These are phyloP conservation scores for Cantharellus cinnabarinus DNA, from an alignment of 768 basidiomycete species.

Conservation along the genomic window DNA sequence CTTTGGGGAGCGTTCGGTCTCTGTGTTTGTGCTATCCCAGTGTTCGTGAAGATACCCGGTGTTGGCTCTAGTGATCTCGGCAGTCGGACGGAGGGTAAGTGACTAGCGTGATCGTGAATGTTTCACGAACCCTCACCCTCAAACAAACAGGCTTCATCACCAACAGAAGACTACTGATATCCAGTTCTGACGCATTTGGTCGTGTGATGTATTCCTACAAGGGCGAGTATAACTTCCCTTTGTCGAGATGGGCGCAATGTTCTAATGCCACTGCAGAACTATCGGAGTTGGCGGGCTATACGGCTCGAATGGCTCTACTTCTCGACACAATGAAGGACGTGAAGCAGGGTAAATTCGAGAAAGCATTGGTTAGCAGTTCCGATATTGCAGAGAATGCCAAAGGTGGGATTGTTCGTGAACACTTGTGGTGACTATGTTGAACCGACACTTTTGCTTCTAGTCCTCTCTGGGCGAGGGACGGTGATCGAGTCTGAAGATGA, in stretches of 20 bases:
- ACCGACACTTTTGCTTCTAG: conserved; percentile 21
- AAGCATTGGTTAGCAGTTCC: conserved; percentile 62
- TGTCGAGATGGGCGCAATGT: neutral
- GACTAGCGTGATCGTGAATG: neutral
- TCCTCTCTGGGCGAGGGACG: conserved; percentile 57
- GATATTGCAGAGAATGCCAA: conserved; percentile 50
- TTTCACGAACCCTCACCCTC: neutral
- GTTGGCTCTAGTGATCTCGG: conserved; percentile 48
- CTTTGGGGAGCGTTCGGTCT: conserved; percentile 50
- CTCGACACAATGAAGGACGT: conserved; percentile 85
- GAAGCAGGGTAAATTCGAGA: conserved; percentile 66
- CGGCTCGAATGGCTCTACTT: conserved; percentile 70
- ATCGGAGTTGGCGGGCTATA: conserved; percentile 89
- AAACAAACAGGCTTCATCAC: conserved; percentile 65
- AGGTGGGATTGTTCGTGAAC: conserved; percentile 27
- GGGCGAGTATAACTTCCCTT: conserved; percentile 11
- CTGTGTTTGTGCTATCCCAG: conserved; percentile 78
- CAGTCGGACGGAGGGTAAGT: conserved; percentile 65
- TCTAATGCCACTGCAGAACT: conserved; percentile 30
- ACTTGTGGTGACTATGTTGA: conserved; percentile 1
- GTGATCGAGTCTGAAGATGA: conserved; percentile 47
- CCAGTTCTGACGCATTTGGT: conserved; percentile 82
- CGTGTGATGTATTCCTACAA: conserved; percentile 96
- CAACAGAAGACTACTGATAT: conserved; percentile 74
- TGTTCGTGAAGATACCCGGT: conserved; percentile 77